Evolutionary conservation across 441 rosid genomes (phyloP).

Genomic region (Populus hybrid): DNA sequence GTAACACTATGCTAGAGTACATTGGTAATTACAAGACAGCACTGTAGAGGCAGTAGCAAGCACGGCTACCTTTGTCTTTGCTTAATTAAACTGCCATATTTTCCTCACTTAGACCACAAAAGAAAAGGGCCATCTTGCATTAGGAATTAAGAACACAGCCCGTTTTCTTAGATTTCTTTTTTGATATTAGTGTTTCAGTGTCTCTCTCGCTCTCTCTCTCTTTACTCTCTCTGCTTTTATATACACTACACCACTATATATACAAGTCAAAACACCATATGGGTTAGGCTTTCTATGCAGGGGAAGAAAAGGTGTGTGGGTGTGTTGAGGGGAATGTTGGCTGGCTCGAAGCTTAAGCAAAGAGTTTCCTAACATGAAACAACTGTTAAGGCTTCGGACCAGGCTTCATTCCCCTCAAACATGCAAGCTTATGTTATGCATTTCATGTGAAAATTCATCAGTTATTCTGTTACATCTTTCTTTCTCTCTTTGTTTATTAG

Average conservation of each 20-base stretch:
- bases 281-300: conserved; percentile 4
- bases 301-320: not conserved
- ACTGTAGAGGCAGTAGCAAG: not conserved
- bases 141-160: not conserved
- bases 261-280: conserved; percentile 7
- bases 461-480: not conserved
- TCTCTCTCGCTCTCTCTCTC: not conserved
- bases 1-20: not conserved
- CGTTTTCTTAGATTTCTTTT: not conserved
- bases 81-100: too few relatives aligned
- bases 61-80: not conserved
- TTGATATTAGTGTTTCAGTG: not conserved
- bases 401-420: not conserved
- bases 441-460: not conserved
- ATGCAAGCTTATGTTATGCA: not conserved
- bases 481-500: not conserved
- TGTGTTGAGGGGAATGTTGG: conserved; percentile 40
- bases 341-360: conserved; percentile 37
- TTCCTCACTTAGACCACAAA: not conserved
- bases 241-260: not conserved
- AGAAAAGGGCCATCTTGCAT: not conserved
- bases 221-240: not conserved
- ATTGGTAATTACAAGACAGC: not conserved
- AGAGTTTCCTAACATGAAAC: not conserved
- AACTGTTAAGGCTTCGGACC: conserved; percentile 1